Base-by-base conservation (phyloP, 768 basidiomycete genomes). In the Serendipita sp. region DNA sequence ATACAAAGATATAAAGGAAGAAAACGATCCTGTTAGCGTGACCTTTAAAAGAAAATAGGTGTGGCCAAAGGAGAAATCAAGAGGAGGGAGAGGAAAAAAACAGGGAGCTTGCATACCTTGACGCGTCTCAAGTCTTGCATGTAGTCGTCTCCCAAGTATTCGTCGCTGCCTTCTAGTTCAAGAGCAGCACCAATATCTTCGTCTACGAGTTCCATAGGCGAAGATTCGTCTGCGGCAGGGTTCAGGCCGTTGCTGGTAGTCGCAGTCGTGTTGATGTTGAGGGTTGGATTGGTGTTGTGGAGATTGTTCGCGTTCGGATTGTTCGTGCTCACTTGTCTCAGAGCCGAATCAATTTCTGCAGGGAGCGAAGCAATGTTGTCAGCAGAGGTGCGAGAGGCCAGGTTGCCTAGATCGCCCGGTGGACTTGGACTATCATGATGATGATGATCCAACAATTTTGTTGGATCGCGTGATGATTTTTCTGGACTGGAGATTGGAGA, bases 71-170 rank as follows among this genome's bases (percentile, higher is more conserved):
- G 64, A 51, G 65, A 30, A 64, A 38, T 60, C 64, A 54, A 54
- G 69, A 58, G 68, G 66, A 66, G 67, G 68, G 64, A 66, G 70
- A 60, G 58, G 65, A 64, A 60, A 70, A 68, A 70, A 24, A 24
- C 1, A 24, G 24, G 24, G 24, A 24, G 24, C 24, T 24, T 24
- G 24, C 82, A 69, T 72, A 85, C 86, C 81, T 88, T 90, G 76
- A 90, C 88, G 81, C 88, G 88, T 78, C 89, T 89, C 72, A 88
- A 76, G 69, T 88, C 88, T 70, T 85, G 81, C 70, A 86, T 84
- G 63, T 78, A 76, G 65, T 88, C 86, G 3, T 81, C 75, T 67
- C 80, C 86, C 51, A 84, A 84, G 70, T 81, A 81, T 32, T 77
- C 73, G 64, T 86, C 86, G 69, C 86, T 85, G 45, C 74, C 76